Evolutionary conservation across 2,329 filamentous ascomycete genomes (phyloP).

Genomic region (Pseudocercospora pini-densiflorae): DNA sequence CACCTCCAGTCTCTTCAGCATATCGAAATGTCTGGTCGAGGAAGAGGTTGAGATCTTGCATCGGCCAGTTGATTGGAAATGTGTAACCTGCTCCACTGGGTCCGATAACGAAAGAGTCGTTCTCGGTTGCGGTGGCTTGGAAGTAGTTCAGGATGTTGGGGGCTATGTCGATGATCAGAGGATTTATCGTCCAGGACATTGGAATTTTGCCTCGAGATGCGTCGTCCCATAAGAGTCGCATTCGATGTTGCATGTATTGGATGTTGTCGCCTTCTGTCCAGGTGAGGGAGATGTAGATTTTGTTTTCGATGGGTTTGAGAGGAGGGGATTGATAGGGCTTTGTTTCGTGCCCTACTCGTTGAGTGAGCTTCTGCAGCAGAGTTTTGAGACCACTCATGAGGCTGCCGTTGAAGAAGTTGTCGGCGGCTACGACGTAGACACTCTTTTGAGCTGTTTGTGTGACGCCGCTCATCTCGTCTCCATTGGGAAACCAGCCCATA

Average conservation of each 20-base stretch:
- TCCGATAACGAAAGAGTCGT: conserved; percentile 11
- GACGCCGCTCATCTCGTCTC: conserved; percentile 13
- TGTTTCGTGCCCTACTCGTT: not conserved
- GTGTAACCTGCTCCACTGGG: conserved; percentile 12
- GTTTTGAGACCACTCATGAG: conserved; percentile 10
- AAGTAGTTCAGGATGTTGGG: conserved; percentile 13
- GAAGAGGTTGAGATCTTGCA: not conserved
- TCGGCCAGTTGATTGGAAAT: conserved; percentile 6
- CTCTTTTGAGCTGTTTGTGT: conserved; percentile 6
- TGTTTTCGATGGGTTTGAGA: not conserved
- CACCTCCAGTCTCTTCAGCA: not conserved
- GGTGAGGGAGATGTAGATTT: conserved; percentile 14
- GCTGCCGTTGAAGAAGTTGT: conserved; percentile 14
- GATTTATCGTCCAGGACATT: conserved; percentile 15
- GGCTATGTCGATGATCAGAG: conserved; percentile 9
- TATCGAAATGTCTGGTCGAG: conserved; percentile 3
- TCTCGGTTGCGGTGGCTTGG: conserved; percentile 8
- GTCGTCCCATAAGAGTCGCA: conserved; percentile 11
- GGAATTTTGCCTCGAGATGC: conserved; percentile 5
- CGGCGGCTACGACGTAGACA: conserved; percentile 10
- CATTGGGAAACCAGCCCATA: conserved; percentile 15
- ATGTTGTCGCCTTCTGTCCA: conserved; percentile 18
- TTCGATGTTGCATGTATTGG: conserved; percentile 13
- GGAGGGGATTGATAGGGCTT: not conserved
- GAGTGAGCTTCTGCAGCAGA: not conserved